phyloP scores from a whole-genome alignment of 2,329 filamentous ascomycete species.

The Fusarium concolor region DNA sequence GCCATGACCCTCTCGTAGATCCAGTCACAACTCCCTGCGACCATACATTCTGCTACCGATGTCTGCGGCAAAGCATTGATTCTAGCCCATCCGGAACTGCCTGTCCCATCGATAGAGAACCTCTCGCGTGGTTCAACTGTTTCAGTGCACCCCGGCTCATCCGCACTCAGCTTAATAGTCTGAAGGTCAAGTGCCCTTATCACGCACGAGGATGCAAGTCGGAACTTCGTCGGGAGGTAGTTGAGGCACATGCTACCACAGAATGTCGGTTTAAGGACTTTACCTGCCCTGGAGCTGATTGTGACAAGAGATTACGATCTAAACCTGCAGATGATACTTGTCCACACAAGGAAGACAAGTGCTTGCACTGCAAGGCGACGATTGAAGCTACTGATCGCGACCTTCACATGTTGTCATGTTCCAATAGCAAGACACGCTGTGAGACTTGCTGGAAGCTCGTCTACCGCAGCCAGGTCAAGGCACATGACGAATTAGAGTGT shows the following conservation, averaged over 20 bases:
- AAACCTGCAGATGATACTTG: conserved; percentile 65
- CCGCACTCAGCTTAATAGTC: conserved; percentile 69
- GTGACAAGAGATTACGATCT: conserved; percentile 63
- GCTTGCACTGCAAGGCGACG: conserved; percentile 64
- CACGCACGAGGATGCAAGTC: conserved; percentile 61
- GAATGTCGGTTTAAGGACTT: conserved; percentile 68
- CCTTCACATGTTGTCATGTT: conserved; percentile 56
- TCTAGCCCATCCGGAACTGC: conserved; percentile 55
- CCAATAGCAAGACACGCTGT: conserved; percentile 61
- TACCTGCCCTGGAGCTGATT: conserved; percentile 65
- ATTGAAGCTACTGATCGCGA: conserved; percentile 60
- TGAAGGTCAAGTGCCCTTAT: conserved; percentile 70
- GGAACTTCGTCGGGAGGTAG: conserved; percentile 63
- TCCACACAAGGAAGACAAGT: conserved; percentile 63
- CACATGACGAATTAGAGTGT: conserved; percentile 62
- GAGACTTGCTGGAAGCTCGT: conserved; percentile 60
- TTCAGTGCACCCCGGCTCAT: conserved; percentile 61
- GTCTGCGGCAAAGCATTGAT: conserved; percentile 59
- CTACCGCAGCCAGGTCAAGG: conserved; percentile 58
- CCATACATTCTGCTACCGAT: conserved; percentile 73
- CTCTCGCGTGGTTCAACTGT: conserved; percentile 54
- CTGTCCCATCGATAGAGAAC: conserved; percentile 70
- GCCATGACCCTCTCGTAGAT: conserved; percentile 69
- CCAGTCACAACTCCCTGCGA: conserved; percentile 72
- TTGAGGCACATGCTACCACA: conserved; percentile 66